Conservation (phyloP, 2,329 filamentous ascomycete species). For the Domatiomyces catenatus region DNA sequence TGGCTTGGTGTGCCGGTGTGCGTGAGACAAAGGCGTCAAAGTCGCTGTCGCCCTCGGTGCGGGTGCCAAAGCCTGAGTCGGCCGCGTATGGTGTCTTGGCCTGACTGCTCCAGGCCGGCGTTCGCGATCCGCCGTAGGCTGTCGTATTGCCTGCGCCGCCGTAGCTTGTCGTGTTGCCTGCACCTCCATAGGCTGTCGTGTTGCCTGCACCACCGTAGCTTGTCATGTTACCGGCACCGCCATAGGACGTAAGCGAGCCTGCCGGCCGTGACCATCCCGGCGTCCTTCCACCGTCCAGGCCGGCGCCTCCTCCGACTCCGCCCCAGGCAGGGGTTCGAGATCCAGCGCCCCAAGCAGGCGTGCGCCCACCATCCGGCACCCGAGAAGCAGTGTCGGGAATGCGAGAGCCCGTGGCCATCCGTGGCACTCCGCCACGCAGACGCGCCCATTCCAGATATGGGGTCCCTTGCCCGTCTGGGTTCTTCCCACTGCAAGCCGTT, state of each 20-base stretch:
- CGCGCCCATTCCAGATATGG: constrained; percentile 14
- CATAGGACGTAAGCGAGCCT: constrained; percentile 43
- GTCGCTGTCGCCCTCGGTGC: constrained; percentile 52
- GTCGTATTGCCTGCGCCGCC: constrained; percentile 34
- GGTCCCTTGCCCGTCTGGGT: constrained; percentile 8
- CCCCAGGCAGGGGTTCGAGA: constrained; percentile 25
- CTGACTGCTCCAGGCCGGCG: constrained; percentile 59
- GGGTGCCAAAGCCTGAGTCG: constrained; percentile 36
- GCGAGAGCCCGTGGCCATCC: constrained; percentile 21
- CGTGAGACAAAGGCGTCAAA: constrained; percentile 57
- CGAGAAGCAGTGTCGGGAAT: constrained; percentile 44
- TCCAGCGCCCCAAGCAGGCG: constrained; percentile 60
- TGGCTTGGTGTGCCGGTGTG: constrained; percentile 58
- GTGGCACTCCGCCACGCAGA: constrained; percentile 11
- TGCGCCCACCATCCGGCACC: constrained; percentile 55
- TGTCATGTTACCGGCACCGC: constrained; percentile 26
- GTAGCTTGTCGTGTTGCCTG: constrained; percentile 37
- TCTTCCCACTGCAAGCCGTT: constrained; percentile 12
- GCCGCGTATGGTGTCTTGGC: constrained; percentile 48
- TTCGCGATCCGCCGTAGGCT: constrained; percentile 44
- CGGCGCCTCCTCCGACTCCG: constrained; percentile 11
- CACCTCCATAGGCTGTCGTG: constrained; percentile 62
- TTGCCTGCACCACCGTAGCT: constrained; percentile 50
- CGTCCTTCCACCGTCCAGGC: constrained; percentile 27
- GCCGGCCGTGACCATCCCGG: constrained; percentile 44